These are phyloP conservation scores for Thermochaetoides thermophila DNA, from an alignment of 495 filamentous ascomycete genomes.

Conservation along the genomic window DNA sequence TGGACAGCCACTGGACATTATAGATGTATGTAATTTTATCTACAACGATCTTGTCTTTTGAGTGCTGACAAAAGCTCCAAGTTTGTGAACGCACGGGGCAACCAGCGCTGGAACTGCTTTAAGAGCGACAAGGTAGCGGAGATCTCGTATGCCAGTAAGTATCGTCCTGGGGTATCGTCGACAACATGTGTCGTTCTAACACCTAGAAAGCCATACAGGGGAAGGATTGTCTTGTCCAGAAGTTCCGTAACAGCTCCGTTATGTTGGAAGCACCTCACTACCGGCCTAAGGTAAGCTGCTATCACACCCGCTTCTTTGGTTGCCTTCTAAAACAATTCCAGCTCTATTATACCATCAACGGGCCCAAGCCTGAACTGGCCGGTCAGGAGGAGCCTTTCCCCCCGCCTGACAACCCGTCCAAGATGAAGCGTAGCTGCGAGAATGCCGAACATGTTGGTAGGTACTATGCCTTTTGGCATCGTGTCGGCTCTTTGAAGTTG, in stretches of 20 bases:
- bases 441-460: slow-evolving; percentile 74
- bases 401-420: slow-evolving; percentile 63
- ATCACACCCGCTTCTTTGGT: background rate
- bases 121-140: slow-evolving; percentile 76
- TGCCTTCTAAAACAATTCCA: slow-evolving; percentile 19
- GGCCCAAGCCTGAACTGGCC: slow-evolving; percentile 25
- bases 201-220: slow-evolving; percentile 81
- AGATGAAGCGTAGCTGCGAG: slow-evolving; percentile 70
- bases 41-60: background rate
- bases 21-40: slow-evolving; percentile 37
- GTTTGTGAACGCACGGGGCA: slow-evolving; percentile 60
- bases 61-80: no score
- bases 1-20: slow-evolving; percentile 52
- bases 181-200: no score
- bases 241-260: slow-evolving; percentile 91
- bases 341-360: slow-evolving; percentile 36
- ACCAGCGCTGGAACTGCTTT: slow-evolving; percentile 68
- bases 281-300: slow-evolving; percentile 57
- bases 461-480: slow-evolving; percentile 14
- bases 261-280: slow-evolving; percentile 73
- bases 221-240: slow-evolving; percentile 74
- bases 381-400: slow-evolving; percentile 59
- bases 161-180: background rate
- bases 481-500: background rate
- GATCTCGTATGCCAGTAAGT: slow-evolving; percentile 85